A percentile compares a stretch with the other conserved stretches of the same genome.
Conservation (phyloP, 2,329 filamentous ascomycete species). For the Pseudonectria foliicola region DNA sequence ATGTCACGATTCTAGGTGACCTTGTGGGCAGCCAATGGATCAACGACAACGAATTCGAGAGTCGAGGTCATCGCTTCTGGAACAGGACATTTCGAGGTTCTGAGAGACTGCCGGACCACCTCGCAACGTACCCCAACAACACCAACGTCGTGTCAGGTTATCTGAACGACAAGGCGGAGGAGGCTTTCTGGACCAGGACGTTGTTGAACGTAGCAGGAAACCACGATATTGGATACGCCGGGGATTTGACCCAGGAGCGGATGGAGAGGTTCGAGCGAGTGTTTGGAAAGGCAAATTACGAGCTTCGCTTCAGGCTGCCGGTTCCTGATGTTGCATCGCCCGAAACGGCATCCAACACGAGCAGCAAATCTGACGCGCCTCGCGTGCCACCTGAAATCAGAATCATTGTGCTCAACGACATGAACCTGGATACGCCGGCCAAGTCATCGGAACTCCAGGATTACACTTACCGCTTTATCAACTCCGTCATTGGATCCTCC, state of each 20-base stretch:
- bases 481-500: constrained; percentile 57
- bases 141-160: constrained; percentile 46
- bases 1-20: constrained; percentile 84
- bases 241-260: constrained; percentile 72
- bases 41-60: constrained; percentile 71
- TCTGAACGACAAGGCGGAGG: constrained; percentile 36
- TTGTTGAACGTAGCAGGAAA: constrained; percentile 91
- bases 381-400: constrained; percentile 62
- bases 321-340: constrained; percentile 31
- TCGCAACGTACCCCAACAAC: constrained; percentile 40
- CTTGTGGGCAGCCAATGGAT: constrained; percentile 95
- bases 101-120: constrained; percentile 53
- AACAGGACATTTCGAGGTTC: constrained; percentile 65
- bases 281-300: constrained; percentile 89
- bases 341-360: constrained; percentile 34
- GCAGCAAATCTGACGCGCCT: constrained; percentile 37
- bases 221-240: constrained; percentile 93
- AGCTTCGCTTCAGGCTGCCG: constrained; percentile 64
- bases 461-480: constrained; percentile 71
- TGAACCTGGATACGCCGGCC: constrained; percentile 87
- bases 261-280: constrained; percentile 73
- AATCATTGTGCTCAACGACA: constrained; percentile 80
- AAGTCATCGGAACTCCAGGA: constrained; percentile 59
- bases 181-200: constrained; percentile 59
- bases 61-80: constrained; percentile 72